phyloP scores from a whole-genome alignment of 768 basidiomycete species.

The Floccularia luteovirens region DNA sequence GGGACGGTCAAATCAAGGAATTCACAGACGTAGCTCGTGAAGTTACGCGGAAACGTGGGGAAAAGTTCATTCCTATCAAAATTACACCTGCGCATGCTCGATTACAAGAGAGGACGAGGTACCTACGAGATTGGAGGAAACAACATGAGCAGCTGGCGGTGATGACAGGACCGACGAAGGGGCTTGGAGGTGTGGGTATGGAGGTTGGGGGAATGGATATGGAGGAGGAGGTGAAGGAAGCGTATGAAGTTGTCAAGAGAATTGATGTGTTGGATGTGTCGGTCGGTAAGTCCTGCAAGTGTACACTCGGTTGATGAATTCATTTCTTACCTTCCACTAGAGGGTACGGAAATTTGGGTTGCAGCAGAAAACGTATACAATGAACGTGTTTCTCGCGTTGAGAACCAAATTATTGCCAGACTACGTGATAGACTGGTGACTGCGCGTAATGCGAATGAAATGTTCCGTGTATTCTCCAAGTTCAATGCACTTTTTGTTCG shows the following conservation, averaged over 20 bases:
- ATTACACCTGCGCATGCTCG: slow-evolving; percentile 86
- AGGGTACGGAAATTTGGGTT: slow-evolving; percentile 97
- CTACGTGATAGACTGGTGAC: slow-evolving; percentile 89
- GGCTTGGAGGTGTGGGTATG: slow-evolving; percentile 62
- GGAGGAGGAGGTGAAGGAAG: slow-evolving; percentile 95
- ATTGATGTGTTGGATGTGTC: slow-evolving; percentile 96
- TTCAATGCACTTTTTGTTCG: slow-evolving; percentile 96
- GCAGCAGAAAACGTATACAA: slow-evolving; percentile 97
- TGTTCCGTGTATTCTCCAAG: slow-evolving; percentile 98
- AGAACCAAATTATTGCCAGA: slow-evolving; percentile 96
- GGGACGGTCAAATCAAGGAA: slow-evolving; percentile 89
- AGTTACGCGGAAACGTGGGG: slow-evolving; percentile 80
- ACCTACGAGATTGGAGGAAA: slow-evolving; percentile 88
- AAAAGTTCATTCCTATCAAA: slow-evolving; percentile 97
- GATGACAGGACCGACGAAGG: slow-evolving; percentile 94
- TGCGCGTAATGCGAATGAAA: slow-evolving; percentile 96
- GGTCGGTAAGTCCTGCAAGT: slow-evolving; percentile 40
- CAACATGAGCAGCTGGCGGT: slow-evolving; percentile 96
- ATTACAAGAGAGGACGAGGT: slow-evolving; percentile 80
- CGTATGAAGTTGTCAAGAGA: slow-evolving; percentile 95
- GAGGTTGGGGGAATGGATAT: slow-evolving; percentile 91
- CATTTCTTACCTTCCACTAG: slow-evolving; percentile 26
- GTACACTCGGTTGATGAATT: background rate
- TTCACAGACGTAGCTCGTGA: slow-evolving; percentile 92
- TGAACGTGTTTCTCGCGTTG: slow-evolving; percentile 92